Conservation (phyloP, 2,329 filamentous ascomycete genomes). For the Diaporthe destruens region DNA sequence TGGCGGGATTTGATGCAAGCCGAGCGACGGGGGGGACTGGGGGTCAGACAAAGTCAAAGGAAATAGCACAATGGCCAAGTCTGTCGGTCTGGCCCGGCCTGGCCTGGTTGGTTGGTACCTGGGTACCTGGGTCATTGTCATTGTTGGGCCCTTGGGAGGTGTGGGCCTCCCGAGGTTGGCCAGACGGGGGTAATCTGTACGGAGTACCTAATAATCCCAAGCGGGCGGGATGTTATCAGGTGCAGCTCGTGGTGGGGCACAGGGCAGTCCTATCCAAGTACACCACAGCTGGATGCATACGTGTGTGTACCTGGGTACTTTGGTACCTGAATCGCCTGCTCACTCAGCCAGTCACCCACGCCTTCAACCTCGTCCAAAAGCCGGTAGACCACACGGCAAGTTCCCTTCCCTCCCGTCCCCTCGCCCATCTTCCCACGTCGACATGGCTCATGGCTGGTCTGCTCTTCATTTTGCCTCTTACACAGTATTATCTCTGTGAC, state of each 20-base stretch:
- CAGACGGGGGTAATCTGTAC: constrained; percentile 17
- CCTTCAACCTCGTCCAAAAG: neutral
- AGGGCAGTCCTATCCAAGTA: neutral
- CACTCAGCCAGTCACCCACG: neutral
- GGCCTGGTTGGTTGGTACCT: neutral
- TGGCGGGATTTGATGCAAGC: constrained; percentile 28
- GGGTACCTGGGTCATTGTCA: neutral
- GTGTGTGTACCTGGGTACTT: neutral
- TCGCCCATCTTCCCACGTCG: neutral
- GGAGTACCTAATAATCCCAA: constrained; percentile 16
- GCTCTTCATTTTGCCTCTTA: neutral
- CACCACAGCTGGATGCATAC: neutral
- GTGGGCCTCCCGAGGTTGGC: neutral
- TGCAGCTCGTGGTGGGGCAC: constrained; percentile 7
- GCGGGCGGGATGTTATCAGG: constrained; percentile 22
- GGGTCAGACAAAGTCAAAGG: constrained; percentile 26
- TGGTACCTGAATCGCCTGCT: constrained; percentile 16
- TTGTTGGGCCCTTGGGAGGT: neutral
- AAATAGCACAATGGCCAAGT: neutral
- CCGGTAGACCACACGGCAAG: constrained; percentile 16
- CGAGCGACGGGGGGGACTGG: constrained; percentile 9
- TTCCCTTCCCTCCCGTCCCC: constrained; percentile 13
- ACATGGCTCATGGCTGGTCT: constrained; percentile 10
- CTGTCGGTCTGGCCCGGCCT: constrained; percentile 1
- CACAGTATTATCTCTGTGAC: neutral